Evolutionary conservation across 2,329 filamentous ascomycete species (phyloP), one percentile per base, ranked within the genome.

Genomic region (Xylariales sp.): DNA sequence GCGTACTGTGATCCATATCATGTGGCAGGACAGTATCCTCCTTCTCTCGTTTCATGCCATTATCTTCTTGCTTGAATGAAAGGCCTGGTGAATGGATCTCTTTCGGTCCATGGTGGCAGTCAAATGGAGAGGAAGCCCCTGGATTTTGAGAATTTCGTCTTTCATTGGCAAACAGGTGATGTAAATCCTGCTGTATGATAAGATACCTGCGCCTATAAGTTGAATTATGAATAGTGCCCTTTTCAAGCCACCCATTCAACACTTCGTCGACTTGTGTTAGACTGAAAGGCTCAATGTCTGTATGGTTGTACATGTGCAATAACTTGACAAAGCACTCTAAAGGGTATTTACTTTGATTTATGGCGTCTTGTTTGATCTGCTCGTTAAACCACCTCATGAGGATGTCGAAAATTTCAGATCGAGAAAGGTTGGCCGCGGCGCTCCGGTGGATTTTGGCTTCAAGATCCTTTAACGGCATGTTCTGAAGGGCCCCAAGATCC

Each of bases 301-400:
- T 43, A 43, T 64, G 46, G 12, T 62, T 65, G 10, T 57, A 54
- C 32, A 54, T 58, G 41, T 62, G 62, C n/a, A 77, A 61, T n/a
- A 75, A 48, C 4, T 64, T 46, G 30, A 73, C 64, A 65, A 77
- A 77, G 12, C 60, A 48, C 5, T 39, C 58, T 12, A 77, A 39
- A 9, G 72, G 60, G 36, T 60, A 43, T 8, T 70, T 63, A 36
- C 68, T 52, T 45, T 73, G 67, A 18, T 70, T 69, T n/a, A 67
- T 34, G 3, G 32, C 58, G 23, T 77, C 76, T 30, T 71, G 66
- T 43, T 70, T 71, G 10, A 77, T 73, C 18, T 75, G 72, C 55
- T 74, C 71, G 43, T 73, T 70, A 2, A 78, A 65, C 76, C 76
- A 78, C 39, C 28, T 64, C 71, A 78, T 72, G 10, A 75, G 59